Conservation (phyloP, 805 yeast species). For the Lipomyces starkeyi region DNA sequence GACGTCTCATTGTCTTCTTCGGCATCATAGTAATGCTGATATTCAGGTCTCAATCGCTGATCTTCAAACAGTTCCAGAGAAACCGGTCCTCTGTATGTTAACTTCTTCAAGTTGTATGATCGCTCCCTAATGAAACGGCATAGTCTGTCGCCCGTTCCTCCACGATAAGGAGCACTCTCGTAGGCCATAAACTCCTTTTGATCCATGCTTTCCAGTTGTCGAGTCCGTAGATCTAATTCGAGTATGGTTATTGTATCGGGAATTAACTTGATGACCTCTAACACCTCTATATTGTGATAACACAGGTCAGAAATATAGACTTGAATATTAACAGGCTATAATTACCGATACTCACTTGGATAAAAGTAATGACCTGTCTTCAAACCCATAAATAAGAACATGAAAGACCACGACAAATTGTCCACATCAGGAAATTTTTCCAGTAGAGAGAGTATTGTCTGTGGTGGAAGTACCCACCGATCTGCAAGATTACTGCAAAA, state of each 20-base stretch:
- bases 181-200: not conserved
- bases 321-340: not conserved
- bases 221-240: conserved; percentile 1
- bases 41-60: not conserved
- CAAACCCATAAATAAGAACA: not conserved
- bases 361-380: not conserved
- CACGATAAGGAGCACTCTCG: conserved; percentile 1
- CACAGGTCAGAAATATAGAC: not conserved
- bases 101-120: not conserved
- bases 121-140: not conserved
- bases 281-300: not conserved
- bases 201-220: not conserved
- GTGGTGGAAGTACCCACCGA: conserved; percentile 6
- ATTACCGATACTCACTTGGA: not conserved
- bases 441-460: not conserved
- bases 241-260: not conserved
- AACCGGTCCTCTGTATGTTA: not conserved
- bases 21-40: not conserved
- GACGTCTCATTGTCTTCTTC: not conserved
- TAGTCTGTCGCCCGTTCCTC: conserved; percentile 10
- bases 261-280: not conserved
- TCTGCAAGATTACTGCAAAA: not conserved
- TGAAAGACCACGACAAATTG: not conserved
- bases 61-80: conserved; percentile 9
- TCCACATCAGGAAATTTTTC: conserved; percentile 1